Conservation (phyloP, 2,329 filamentous ascomycete genomes). For the Trichoderma atroviride region DNA sequence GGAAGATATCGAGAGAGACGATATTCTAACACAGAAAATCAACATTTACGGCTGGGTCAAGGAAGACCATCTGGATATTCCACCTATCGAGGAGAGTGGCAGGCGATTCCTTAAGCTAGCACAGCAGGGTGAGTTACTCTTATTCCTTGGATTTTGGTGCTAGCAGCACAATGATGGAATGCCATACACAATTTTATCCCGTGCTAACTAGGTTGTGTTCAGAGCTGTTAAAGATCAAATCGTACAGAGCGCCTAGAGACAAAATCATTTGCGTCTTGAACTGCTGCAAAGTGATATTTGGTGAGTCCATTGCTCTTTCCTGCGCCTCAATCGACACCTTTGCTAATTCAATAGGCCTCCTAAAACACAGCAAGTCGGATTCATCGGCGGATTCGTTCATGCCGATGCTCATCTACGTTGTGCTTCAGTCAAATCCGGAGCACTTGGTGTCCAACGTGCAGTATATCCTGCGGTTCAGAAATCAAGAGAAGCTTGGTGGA, state of each 20-base stretch:
- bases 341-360: constrained; percentile 61
- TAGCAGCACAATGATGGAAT: constrained; percentile 22
- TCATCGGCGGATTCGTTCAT: constrained; percentile 97
- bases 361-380: constrained; percentile 90
- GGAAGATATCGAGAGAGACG: constrained; percentile 95
- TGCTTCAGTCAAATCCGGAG: constrained; percentile 90
- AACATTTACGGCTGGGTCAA: constrained; percentile 94
- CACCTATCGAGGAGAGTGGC: constrained; percentile 80
- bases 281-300: constrained; percentile 99
- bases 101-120: constrained; percentile 85
- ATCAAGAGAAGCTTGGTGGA: constrained; percentile 95
- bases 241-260: constrained; percentile 93
- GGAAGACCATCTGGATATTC: constrained; percentile 92
- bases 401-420: constrained; percentile 91
- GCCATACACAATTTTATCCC: background rate
- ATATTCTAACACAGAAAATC: constrained; percentile 95
- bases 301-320: constrained; percentile 49
- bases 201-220: constrained; percentile 4
- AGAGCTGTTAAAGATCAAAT: constrained; percentile 96
- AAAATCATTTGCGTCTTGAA: constrained; percentile 99
- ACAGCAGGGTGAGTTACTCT: constrained; percentile 67
- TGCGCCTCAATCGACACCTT: background rate
- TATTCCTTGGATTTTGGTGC: background rate
- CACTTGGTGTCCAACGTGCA: constrained; percentile 97
- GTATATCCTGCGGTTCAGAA: constrained; percentile 94